Conservation (phyloP, 306 rosid species). For the Cicer chorassanicum region DNA sequence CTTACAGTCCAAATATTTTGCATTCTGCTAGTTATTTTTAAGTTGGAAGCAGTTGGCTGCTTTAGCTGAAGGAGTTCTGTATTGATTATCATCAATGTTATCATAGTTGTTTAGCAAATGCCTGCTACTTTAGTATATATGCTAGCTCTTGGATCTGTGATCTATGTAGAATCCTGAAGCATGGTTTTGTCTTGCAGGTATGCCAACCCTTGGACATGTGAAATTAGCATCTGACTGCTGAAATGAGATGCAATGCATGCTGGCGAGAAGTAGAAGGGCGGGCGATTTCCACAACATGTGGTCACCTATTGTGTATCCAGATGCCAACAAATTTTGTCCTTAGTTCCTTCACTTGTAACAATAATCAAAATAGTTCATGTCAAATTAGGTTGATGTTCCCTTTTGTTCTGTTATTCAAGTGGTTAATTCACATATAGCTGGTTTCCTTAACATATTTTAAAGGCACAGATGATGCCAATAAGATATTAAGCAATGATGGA, state of each 20-base stretch:
- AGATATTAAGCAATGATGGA: constrained; percentile 89
- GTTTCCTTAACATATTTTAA: constrained; percentile 58
- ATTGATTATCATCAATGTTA: constrained; percentile 26
- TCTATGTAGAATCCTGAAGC: constrained; percentile 37
- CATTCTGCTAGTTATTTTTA: constrained; percentile 1
- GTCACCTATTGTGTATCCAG: constrained; percentile 92
- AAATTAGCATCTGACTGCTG: constrained; percentile 52
- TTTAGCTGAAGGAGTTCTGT: constrained; percentile 1
- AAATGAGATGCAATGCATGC: constrained; percentile 99
- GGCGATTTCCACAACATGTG: constrained; percentile 92
- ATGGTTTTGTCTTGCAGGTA: constrained; percentile 48
- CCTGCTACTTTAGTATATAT: constrained; percentile 6
- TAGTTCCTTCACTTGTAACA: background rate
- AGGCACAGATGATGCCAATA: constrained; percentile 98
- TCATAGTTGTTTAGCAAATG: constrained; percentile 2
- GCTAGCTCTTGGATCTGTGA: constrained; percentile 11
- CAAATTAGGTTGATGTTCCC: constrained; percentile 35
- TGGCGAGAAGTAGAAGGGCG: constrained; percentile 98
- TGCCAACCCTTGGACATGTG: constrained; percentile 49
- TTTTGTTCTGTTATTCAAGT: constrained; percentile 34
- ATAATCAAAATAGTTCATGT: constrained; percentile 27
- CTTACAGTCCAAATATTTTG: constrained; percentile 12
- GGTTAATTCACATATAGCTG: constrained; percentile 22
- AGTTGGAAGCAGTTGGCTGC: constrained; percentile 23
- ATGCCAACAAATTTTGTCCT: constrained; percentile 28